These are phyloP conservation scores for Kwoniella shandongensis DNA, from an alignment of 768 basidiomycete genomes.

Conservation along the genomic window DNA sequence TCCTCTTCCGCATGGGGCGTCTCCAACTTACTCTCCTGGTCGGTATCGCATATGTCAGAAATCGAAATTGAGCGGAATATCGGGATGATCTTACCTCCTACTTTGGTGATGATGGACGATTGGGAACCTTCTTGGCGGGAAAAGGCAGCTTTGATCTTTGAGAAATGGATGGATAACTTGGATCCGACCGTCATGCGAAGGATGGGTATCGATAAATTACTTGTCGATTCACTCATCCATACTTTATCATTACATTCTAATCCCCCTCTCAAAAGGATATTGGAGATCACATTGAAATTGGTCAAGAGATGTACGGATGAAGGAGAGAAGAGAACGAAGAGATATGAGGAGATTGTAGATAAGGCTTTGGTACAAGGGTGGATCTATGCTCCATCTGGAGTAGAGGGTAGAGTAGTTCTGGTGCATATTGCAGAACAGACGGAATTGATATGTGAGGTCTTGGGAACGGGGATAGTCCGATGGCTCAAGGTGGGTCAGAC, in stretches of 20 bases:
- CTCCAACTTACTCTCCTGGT: slow-evolving; percentile 34
- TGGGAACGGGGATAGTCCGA: slow-evolving; percentile 41
- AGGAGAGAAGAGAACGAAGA: slow-evolving; percentile 26
- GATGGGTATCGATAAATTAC: slow-evolving; percentile 50
- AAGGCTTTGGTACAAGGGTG: slow-evolving; percentile 47
- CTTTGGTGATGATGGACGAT: slow-evolving; percentile 50
- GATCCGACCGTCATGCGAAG: slow-evolving; percentile 31
- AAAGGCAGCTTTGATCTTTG: slow-evolving; percentile 33
- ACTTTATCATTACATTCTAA: slow-evolving; percentile 43
- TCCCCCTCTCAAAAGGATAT: slow-evolving; percentile 34
- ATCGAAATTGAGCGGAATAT: slow-evolving; percentile 34
- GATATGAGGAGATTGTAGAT: slow-evolving; percentile 40
- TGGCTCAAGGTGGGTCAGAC: slow-evolving; percentile 49
- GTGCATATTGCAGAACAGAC: slow-evolving; percentile 35
- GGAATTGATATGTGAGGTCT: slow-evolving; percentile 36
- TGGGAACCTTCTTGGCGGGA: slow-evolving; percentile 47
- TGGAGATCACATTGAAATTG: slow-evolving; percentile 30
- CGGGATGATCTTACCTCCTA: slow-evolving; percentile 49
- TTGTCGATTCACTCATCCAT: slow-evolving; percentile 48
- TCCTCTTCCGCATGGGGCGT: slow-evolving; percentile 28
- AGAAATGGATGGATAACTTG: slow-evolving; percentile 36
- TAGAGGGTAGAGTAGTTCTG: slow-evolving; percentile 35
- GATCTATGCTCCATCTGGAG: slow-evolving; percentile 45
- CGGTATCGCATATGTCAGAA: slow-evolving; percentile 8
- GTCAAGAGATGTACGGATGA: slow-evolving; percentile 19